Conservation (phyloP, 2,329 filamentous ascomycete species). For the Stagonosporopsis chrysanthemi region DNA sequence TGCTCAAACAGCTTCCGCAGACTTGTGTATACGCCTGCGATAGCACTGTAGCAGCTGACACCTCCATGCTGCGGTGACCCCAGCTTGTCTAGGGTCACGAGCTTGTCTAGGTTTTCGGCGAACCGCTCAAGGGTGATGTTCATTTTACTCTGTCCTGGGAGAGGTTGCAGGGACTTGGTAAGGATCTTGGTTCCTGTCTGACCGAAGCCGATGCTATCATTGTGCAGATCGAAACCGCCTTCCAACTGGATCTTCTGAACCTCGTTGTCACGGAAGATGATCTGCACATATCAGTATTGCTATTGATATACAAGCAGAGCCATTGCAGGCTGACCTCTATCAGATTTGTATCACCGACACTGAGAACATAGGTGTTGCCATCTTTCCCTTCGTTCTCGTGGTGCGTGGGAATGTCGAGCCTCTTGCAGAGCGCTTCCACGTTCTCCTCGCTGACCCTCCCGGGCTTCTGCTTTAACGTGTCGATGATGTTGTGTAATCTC, state of each 20-base stretch:
- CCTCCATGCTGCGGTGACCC: conserved; percentile 65
- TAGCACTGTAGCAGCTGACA: conserved; percentile 79
- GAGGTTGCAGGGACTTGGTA: conserved; percentile 68
- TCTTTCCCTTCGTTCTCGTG: conserved; percentile 45
- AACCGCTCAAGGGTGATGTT: conserved; percentile 76
- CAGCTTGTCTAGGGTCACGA: conserved; percentile 74
- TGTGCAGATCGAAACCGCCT: conserved; percentile 67
- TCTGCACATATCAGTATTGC: conserved; percentile 30
- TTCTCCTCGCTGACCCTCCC: conserved; percentile 77
- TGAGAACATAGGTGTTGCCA: conserved; percentile 42
- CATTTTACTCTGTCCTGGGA: conserved; percentile 67
- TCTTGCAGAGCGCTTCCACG: conserved; percentile 73
- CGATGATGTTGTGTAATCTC: conserved; percentile 67
- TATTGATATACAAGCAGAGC: background rate
- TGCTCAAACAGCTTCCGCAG: conserved; percentile 73
- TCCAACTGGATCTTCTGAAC: conserved; percentile 67
- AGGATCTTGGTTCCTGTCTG: conserved; percentile 70
- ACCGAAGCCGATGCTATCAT: conserved; percentile 58
- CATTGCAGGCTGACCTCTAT: conserved; percentile 4
- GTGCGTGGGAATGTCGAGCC: conserved; percentile 64
- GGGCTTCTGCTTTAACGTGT: conserved; percentile 71
- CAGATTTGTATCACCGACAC: conserved; percentile 44
- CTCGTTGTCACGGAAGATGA: conserved; percentile 40
- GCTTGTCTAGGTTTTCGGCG: conserved; percentile 72
- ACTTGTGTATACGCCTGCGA: conserved; percentile 76